Conservation (phyloP, 768 basidiomycete species). For the Favolaschia claudopus region DNA sequence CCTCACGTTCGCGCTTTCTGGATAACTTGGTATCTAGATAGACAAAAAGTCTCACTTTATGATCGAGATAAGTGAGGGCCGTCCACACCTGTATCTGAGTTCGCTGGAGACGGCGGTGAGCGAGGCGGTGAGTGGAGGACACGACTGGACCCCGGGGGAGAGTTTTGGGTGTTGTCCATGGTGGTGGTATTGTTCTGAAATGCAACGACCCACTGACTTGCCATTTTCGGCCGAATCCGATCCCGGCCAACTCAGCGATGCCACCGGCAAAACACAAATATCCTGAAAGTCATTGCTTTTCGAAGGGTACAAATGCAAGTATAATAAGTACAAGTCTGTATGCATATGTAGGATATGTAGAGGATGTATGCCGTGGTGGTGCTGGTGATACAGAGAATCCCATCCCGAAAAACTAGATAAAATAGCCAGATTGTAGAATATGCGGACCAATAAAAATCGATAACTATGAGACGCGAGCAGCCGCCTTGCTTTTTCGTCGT, state of each 20-base stretch:
- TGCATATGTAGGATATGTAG: neutral
- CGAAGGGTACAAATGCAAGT: too few relatives aligned
- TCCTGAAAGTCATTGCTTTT: too few relatives aligned
- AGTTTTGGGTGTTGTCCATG: conserved; percentile 7
- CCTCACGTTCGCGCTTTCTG: conserved; percentile 80
- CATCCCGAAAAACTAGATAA: neutral
- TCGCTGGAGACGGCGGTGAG: conserved; percentile 56
- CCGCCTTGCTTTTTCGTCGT: conserved; percentile 46
- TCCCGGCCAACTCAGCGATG: neutral
- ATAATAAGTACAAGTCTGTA: neutral
- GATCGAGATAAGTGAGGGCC: conserved; percentile 14
- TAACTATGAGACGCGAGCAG: conserved; percentile 11
- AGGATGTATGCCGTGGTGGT: neutral
- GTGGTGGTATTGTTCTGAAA: conserved; percentile 11
- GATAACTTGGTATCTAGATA: conserved; percentile 56
- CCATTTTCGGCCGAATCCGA: conserved; percentile 12
- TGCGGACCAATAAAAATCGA: conserved; percentile 1
- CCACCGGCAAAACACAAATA: neutral
- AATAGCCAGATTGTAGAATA: conserved; percentile 19
- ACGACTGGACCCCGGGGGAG: neutral
- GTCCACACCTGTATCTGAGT: conserved; percentile 48
- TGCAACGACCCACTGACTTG: conserved; percentile 4
- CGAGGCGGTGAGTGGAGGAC: conserved; percentile 41
- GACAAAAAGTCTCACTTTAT: conserved; percentile 4
- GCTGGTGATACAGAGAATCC: conserved; percentile 7